phyloP scores from a whole-genome alignment of 1,139 yeast species.

The Spathaspora jeffriesii region DNA sequence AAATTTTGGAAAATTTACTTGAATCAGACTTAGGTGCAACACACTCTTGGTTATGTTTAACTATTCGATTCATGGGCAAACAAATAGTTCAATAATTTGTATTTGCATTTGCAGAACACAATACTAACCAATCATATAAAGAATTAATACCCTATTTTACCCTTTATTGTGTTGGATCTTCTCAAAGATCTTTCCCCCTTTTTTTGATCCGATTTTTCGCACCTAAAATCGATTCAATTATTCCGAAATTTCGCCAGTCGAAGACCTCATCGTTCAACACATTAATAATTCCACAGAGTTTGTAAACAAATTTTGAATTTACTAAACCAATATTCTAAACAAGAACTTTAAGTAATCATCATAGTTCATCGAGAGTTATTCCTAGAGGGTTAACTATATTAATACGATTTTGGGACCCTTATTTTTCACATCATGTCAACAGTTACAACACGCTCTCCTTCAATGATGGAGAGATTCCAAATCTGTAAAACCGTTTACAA shows the following conservation, averaged over 20 bases:
- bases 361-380: no score
- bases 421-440: neutral
- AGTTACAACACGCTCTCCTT: constrained; percentile 7
- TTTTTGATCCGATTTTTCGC: neutral
- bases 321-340: neutral
- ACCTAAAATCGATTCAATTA: neutral
- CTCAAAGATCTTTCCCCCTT: neutral
- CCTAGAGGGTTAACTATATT: no score
- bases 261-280: neutral
- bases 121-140: no score
- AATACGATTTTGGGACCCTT: no score
- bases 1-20: no score
- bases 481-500: constrained; percentile 22
- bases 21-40: no score
- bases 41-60: no score
- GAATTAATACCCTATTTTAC: neutral
- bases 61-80: no score
- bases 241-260: neutral
- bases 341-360: no score
- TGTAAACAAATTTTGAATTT: no score
- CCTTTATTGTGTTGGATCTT: neutral
- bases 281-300: no score
- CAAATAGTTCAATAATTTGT: no score
- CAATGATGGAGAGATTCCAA: constrained; percentile 24
- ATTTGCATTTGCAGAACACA: neutral